Evolutionary conservation across 441 rosid species (phyloP).

Genomic region (Biscutella laevigata): DNA sequence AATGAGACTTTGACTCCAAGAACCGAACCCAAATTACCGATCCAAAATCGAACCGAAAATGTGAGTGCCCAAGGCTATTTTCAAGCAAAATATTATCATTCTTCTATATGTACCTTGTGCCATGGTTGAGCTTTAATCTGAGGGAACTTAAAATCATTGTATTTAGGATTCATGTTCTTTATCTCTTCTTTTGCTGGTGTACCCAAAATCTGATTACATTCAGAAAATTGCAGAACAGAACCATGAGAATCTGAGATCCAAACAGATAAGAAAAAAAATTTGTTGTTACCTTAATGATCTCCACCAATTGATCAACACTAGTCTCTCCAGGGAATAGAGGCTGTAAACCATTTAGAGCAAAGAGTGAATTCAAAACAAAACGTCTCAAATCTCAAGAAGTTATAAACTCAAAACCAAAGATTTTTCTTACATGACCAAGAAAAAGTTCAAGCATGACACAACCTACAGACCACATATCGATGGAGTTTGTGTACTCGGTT

Average conservation of each 20-base stretch:
- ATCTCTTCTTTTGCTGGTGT: conserved; percentile 88
- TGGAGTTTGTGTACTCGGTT: conserved; percentile 63
- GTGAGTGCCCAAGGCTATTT: too few relatives aligned
- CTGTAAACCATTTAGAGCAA: conserved; percentile 30
- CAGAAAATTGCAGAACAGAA: background rate
- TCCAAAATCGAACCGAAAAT: too few relatives aligned
- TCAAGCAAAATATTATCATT: background rate
- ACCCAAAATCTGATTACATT: conserved; percentile 50
- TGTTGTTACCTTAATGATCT: conserved; percentile 67
- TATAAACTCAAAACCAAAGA: background rate
- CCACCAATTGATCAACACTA: conserved; percentile 89
- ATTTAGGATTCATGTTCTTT: conserved; percentile 84
- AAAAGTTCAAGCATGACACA: conserved; percentile 80
- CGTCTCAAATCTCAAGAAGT: background rate
- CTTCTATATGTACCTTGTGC: conserved; percentile 11
- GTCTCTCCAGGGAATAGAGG: conserved; percentile 92
- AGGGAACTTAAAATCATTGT: conserved; percentile 82
- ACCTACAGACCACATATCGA: conserved; percentile 81
- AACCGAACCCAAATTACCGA: too few relatives aligned
- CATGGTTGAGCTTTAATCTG: too few relatives aligned
- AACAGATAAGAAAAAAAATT: background rate
- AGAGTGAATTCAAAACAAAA: background rate
- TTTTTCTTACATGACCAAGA: conserved; percentile 58
- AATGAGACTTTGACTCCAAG: too few relatives aligned
- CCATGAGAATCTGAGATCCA: background rate